phyloP scores from a whole-genome alignment of 352 stramenopile species.

The Ophiocytium majus region DNA sequence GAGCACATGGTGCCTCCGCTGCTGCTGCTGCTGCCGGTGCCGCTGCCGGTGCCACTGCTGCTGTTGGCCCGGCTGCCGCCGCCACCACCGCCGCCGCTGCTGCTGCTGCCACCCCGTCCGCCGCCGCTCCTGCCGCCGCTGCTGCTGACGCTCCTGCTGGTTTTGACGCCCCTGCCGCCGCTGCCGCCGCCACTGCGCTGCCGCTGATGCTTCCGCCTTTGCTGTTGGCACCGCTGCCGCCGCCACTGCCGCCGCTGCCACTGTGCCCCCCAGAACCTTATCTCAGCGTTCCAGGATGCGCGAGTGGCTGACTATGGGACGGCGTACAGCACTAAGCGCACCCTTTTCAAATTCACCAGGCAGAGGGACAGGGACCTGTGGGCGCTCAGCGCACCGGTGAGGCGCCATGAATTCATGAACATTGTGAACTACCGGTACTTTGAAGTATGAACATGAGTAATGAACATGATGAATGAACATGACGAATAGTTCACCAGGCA shows the following conservation, averaged over 20 bases:
- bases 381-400: neutral
- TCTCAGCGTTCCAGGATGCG: slow-evolving; percentile 53
- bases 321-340: slow-evolving; percentile 53
- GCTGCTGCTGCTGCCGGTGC: too few relatives aligned
- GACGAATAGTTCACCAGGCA: too few relatives aligned
- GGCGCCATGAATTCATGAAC: neutral
- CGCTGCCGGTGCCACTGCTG: too few relatives aligned
- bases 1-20: too few relatives aligned
- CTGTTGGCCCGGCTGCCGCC: too few relatives aligned
- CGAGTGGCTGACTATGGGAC: slow-evolving; percentile 51
- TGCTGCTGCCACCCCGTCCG: too few relatives aligned
- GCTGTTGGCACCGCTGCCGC: neutral
- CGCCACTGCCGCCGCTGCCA: neutral
- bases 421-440: neutral
- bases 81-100: too few relatives aligned
- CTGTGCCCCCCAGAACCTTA: slow-evolving; percentile 31
- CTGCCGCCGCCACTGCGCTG: neutral
- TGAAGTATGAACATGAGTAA: neutral
- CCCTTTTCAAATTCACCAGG: slow-evolving; percentile 55
- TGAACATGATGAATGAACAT: too few relatives aligned
- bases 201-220: neutral
- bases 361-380: slow-evolving; percentile 30
- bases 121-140: too few relatives aligned
- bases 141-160: too few relatives aligned
- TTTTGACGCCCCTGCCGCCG: too few relatives aligned